Evolutionary conservation across 2,329 filamentous ascomycete species (phyloP).

Genomic region (Purpureocillium lavendulum): DNA sequence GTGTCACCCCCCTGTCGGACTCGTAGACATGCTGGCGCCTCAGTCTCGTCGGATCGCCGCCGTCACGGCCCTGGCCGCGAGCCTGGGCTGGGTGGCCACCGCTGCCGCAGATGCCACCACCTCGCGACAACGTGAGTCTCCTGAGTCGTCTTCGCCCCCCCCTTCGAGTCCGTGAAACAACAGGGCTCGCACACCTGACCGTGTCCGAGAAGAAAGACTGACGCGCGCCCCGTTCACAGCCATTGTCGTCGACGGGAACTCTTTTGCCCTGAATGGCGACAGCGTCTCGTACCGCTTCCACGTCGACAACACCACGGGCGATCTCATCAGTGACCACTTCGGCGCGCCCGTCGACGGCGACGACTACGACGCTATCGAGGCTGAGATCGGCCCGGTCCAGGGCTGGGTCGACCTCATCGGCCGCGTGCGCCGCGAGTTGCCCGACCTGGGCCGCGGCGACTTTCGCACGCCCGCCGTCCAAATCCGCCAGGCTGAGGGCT

Average conservation of each 20-base stretch:
- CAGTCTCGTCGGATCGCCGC: background rate
- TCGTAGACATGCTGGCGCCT: background rate
- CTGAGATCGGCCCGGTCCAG: slow-evolving; percentile 24
- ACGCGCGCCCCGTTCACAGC: slow-evolving; percentile 21
- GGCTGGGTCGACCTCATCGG: slow-evolving; percentile 47
- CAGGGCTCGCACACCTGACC: no score
- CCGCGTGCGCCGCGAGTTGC: slow-evolving; percentile 52
- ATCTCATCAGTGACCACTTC: slow-evolving; percentile 54
- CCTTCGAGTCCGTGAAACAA: no score
- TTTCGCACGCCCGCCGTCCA: slow-evolving; percentile 53
- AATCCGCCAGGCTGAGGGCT: slow-evolving; percentile 49
- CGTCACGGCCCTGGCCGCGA: background rate
- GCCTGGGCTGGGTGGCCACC: background rate
- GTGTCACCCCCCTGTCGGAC: no score
- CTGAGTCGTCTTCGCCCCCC: background rate
- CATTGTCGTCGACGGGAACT: slow-evolving; percentile 43
- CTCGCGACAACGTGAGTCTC: slow-evolving; percentile 1
- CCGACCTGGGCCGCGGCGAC: slow-evolving; percentile 55
- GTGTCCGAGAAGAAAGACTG: no score
- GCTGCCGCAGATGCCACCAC: background rate
- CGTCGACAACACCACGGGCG: slow-evolving; percentile 45
- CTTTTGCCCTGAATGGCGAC: slow-evolving; percentile 48
- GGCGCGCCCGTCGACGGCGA: slow-evolving; percentile 47
- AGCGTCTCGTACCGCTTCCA: slow-evolving; percentile 56
- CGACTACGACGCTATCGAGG: slow-evolving; percentile 16